Conservation (phyloP, 176 grass and related monocot genomes). For the Thinopyrum elongatum region DNA sequence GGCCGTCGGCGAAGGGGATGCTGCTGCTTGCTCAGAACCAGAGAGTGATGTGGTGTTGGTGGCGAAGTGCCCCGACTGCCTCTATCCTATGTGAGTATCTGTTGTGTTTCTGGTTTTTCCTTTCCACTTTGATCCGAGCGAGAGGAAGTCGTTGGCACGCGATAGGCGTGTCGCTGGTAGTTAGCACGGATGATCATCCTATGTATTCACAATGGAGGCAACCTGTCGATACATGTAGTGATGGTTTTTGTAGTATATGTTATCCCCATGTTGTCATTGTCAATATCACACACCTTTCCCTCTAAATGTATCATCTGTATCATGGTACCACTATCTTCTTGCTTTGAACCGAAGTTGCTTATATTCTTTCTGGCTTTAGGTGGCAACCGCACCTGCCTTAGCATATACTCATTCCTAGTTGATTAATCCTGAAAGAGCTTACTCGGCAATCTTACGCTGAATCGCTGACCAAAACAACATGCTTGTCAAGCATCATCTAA, state of each 20-base stretch:
- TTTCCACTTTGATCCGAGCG: slow-evolving; percentile 14
- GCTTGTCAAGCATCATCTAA: not conserved
- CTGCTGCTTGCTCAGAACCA: slow-evolving; percentile 26
- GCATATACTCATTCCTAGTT: not conserved
- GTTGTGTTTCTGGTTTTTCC: slow-evolving; percentile 10
- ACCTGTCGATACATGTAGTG: slow-evolving; percentile 84
- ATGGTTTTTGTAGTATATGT: slow-evolving; percentile 86
- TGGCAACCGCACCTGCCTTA: not conserved
- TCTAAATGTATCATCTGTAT: slow-evolving; percentile 23
- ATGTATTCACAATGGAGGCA: slow-evolving; percentile 83
- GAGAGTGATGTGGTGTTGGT: slow-evolving; percentile 42
- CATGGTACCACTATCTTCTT: slow-evolving; percentile 18
- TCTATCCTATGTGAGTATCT: slow-evolving; percentile 43
- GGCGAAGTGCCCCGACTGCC: slow-evolving; percentile 29
- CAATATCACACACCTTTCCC: slow-evolving; percentile 19
- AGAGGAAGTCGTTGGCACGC: slow-evolving; percentile 19
- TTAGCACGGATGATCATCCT: slow-evolving; percentile 89
- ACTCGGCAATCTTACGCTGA: not conserved
- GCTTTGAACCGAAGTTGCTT: not conserved
- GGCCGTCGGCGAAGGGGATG: slow-evolving; percentile 35
- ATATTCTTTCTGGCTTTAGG: not conserved
- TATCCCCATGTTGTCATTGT: slow-evolving; percentile 42
- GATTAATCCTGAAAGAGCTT: not conserved
- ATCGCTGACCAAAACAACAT: not conserved
- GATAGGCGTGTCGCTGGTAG: not conserved